Percentiles rank a stretch among this genome's conserved stretches.
These are phyloP conservation scores for Yamadazyma akitaensis DNA, from an alignment of 805 yeast genomes.

Conservation along the genomic window DNA sequence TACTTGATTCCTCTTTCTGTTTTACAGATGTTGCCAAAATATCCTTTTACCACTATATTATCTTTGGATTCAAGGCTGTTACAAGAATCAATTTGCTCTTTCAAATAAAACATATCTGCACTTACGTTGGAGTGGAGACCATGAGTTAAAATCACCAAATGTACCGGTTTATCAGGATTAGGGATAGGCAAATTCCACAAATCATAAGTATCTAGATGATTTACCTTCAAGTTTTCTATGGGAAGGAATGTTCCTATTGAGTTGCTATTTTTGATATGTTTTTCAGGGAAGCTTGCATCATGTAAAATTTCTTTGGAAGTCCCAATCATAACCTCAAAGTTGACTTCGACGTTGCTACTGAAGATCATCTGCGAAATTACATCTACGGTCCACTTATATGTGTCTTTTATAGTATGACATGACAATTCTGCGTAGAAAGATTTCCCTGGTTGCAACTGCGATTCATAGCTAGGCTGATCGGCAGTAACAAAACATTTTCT, in stretches of 20 bases:
- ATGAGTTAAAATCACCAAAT: conserved; percentile 83
- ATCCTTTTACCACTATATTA: conserved; percentile 80
- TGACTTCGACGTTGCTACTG: conserved; percentile 61
- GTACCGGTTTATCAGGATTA: conserved; percentile 54
- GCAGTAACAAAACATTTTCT: conserved; percentile 60
- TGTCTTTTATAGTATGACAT: conserved; percentile 56
- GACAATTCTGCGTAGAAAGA: conserved; percentile 57
- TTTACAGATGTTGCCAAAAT: conserved; percentile 75
- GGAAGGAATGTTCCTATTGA: conserved; percentile 27
- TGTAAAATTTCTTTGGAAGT: conserved; percentile 38
- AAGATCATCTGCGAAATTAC: conserved; percentile 78
- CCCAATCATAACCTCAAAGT: conserved; percentile 60
- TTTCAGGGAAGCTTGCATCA: conserved; percentile 24
- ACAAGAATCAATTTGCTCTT: conserved; percentile 65
- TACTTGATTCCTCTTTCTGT: conserved; percentile 87
- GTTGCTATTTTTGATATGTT: conserved; percentile 20
- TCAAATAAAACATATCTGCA: conserved; percentile 85
- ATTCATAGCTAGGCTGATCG: conserved; percentile 73
- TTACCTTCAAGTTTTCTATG: conserved; percentile 39
- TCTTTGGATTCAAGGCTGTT: conserved; percentile 38
- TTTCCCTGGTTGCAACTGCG: conserved; percentile 70
- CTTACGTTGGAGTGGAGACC: conserved; percentile 89
- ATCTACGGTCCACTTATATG: conserved; percentile 76
- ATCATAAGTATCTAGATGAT: conserved; percentile 57
- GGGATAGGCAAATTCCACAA: conserved; percentile 72